Evolutionary conservation across 2,329 filamentous ascomycete genomes (phyloP), one percentile per base, ranked within the genome.

Genomic region (Aspergillus niger): DNA sequence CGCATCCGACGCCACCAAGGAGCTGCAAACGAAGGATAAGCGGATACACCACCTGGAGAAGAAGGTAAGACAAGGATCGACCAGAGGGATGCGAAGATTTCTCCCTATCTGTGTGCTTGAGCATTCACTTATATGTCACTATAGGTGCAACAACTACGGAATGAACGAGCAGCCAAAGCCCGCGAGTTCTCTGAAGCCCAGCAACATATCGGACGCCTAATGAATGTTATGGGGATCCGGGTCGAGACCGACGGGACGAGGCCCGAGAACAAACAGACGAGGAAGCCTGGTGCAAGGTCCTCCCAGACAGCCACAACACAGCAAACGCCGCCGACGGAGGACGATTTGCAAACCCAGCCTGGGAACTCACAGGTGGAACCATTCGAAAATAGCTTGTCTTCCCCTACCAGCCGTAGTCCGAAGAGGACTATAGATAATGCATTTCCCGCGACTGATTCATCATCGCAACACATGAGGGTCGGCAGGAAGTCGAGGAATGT

Each of bases 171-270:
- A 20, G 66, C 71, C 8, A 77, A 77, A 62, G 73, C 74, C 20
- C 71, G 73, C 8, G 75, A 78, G 57, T 77, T 77, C 38, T 74
- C 72, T 1, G 74, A 77, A 58, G 75, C 75, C 1, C 76, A 77
- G 55, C 72, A 77, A 56, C 73, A 77, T 49, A 77, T 77, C 22
- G 66, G 71, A 13, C 70, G 73, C 11, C 59, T 77, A 4, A 77
- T 78, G 75, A 67, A 65, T 15, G 74, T 77, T 1, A 77, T 77
- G 74, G 74, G 73, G 1, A 75, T 76, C 55, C 68, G 70, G 5
- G 60, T 69, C 4, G 66, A 70, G 2, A 28, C 66, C 10, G 58
- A 57, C 43, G 65, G 66, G 15, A 54, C 63, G 41, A 56, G 60
- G 41, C 5, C 54, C 30, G 53, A 61, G 22, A 64, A 49, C 53